These are phyloP conservation scores for Candida maesae DNA, from an alignment of 805 yeast species.

Conservation along the genomic window DNA sequence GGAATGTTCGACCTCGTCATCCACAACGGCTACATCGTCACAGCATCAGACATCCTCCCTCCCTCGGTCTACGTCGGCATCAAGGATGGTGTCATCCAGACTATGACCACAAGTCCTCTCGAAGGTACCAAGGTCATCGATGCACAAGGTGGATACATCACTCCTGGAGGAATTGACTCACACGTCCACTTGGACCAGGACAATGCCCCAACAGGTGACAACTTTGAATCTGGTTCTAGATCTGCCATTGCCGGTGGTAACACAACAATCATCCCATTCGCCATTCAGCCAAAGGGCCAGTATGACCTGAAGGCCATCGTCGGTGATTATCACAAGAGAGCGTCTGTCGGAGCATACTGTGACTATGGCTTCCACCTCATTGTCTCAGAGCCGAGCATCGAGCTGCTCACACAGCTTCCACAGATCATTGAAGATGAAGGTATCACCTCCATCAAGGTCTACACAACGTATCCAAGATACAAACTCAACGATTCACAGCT, in stretches of 20 bases:
- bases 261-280: slow-evolving; percentile 45
- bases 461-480: slow-evolving; percentile 43
- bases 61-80: slow-evolving; percentile 39
- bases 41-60: slow-evolving; percentile 31
- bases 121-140: slow-evolving; percentile 33
- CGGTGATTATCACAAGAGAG: slow-evolving; percentile 30
- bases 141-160: slow-evolving; percentile 44
- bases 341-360: slow-evolving; percentile 34
- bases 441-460: slow-evolving; percentile 28
- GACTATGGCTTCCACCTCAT: slow-evolving; percentile 49
- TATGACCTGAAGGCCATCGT: slow-evolving; percentile 29
- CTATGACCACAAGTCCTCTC: slow-evolving; percentile 31
- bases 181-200: slow-evolving; percentile 47
- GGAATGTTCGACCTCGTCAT: slow-evolving; percentile 27
- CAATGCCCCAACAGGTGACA: slow-evolving; percentile 39
- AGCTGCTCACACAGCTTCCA: slow-evolving; percentile 33
- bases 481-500: slow-evolving; percentile 39
- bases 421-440: slow-evolving; percentile 28
- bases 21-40: slow-evolving; percentile 30
- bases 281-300: slow-evolving; percentile 37
- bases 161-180: slow-evolving; percentile 51
- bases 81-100: slow-evolving; percentile 35
- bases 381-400: slow-evolving; percentile 32
- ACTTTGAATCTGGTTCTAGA: slow-evolving; percentile 40
- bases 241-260: slow-evolving; percentile 50